A percentile compares a stretch with the other conserved stretches of the same genome.
These are phyloP conservation scores for Sporothrix curviconia DNA, from an alignment of 2,329 filamentous ascomycete genomes.

Conservation along the genomic window DNA sequence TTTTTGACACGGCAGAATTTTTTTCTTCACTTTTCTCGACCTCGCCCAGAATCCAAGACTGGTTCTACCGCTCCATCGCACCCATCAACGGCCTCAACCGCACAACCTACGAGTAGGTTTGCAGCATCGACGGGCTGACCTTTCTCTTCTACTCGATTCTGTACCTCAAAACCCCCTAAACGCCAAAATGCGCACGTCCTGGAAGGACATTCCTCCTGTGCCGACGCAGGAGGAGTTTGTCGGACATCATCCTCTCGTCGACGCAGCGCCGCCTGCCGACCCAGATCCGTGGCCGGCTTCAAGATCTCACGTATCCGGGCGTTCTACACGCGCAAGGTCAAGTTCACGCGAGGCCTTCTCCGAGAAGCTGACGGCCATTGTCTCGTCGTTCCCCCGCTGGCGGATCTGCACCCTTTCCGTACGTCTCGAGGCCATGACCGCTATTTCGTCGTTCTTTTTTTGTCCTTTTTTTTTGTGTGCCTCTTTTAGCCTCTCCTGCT, in stretches of 20 bases:
- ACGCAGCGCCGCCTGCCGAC: constrained; percentile 87
- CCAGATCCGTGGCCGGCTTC: constrained; percentile 87
- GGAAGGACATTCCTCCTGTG: constrained; percentile 77
- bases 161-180: not conserved
- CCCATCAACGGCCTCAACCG: no score
- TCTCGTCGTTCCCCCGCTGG: constrained; percentile 88
- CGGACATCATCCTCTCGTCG: constrained; percentile 89
- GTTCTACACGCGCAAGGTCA: constrained; percentile 97
- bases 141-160: not conserved
- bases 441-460: not conserved
- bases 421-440: no score
- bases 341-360: constrained; percentile 80
- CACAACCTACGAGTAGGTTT: no score
- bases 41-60: no score
- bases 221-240: constrained; percentile 93
- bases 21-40: constrained; percentile 16
- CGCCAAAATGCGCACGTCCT: constrained; percentile 21
- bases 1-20: constrained; percentile 11
- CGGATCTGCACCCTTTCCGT: constrained; percentile 94
- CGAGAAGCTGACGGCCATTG: constrained; percentile 84
- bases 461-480: not conserved
- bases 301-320: constrained; percentile 86
- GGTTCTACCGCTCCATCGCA: no score
- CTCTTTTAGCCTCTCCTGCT: not conserved
- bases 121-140: no score